Evolutionary conservation across 2,329 filamentous ascomycete species (phyloP).

Genomic region (Aspergillus unguis): DNA sequence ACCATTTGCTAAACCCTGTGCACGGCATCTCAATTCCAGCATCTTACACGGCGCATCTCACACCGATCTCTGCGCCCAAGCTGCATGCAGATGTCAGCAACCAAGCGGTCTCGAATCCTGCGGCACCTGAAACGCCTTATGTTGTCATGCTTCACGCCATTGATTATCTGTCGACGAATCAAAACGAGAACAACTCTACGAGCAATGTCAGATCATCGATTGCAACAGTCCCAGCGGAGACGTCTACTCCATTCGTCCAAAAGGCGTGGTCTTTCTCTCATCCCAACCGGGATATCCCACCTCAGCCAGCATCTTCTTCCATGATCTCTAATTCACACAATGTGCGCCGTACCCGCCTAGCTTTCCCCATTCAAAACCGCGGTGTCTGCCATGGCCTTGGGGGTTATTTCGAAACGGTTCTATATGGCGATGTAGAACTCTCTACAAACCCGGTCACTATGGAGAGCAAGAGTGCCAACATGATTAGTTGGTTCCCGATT

Average conservation of each 20-base stretch:
- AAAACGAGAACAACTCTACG: slow-evolving; percentile 33
- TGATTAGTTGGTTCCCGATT: slow-evolving; percentile 99
- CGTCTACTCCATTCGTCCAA: slow-evolving; percentile 38
- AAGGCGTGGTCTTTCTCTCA: slow-evolving; percentile 47
- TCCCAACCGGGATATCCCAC: slow-evolving; percentile 38
- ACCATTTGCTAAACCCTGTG: slow-evolving; percentile 74
- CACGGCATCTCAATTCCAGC: slow-evolving; percentile 91
- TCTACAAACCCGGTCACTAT: slow-evolving; percentile 92
- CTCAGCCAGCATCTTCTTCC: slow-evolving; percentile 29
- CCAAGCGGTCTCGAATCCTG: slow-evolving; percentile 60
- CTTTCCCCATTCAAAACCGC: slow-evolving; percentile 72
- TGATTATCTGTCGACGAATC: slow-evolving; percentile 75
- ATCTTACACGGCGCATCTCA: slow-evolving; percentile 89
- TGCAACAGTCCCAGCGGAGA: slow-evolving; percentile 29
- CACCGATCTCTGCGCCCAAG: slow-evolving; percentile 84
- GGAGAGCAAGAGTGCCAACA: slow-evolving; percentile 87
- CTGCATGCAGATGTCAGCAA: slow-evolving; percentile 75
- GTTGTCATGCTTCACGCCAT: slow-evolving; percentile 89
- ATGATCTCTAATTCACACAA: slow-evolving; percentile 86
- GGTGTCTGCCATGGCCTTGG: slow-evolving; percentile 87
- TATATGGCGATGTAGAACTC: slow-evolving; percentile 81
- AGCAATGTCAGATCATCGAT: slow-evolving; percentile 27
- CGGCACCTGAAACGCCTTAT: slow-evolving; percentile 86
- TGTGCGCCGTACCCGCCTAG: slow-evolving; percentile 70
- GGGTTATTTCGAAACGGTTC: slow-evolving; percentile 94